A percentile compares a stretch with the other conserved stretches of the same genome.
These are phyloP conservation scores for Claviceps monticola DNA, from an alignment of 2,329 filamentous ascomycete species.

Conservation along the genomic window DNA sequence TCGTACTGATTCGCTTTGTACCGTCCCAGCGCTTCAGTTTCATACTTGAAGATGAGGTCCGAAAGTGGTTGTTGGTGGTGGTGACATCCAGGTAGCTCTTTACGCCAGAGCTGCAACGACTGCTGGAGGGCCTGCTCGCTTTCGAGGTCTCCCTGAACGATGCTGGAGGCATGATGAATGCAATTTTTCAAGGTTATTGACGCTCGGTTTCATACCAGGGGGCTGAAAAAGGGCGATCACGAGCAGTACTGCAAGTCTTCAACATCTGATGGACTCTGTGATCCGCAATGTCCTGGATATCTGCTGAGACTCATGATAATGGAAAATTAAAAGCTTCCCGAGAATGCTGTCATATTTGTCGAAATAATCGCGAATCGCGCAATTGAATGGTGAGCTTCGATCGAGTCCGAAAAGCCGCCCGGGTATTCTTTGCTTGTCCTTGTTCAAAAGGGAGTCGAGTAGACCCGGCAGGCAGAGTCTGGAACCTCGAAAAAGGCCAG, in stretches of 20 bases:
- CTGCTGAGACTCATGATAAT: background rate
- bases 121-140: background rate
- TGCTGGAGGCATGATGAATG: background rate
- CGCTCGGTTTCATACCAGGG: background rate
- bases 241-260: background rate
- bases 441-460: background rate
- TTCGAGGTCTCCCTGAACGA: background rate
- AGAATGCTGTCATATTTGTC: background rate
- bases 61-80: background rate
- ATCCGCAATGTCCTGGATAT: background rate
- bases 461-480: background rate
- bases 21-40: conserved; percentile 9
- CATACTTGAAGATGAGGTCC: background rate
- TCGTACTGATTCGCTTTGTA: background rate
- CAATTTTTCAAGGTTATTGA: background rate
- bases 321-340: background rate
- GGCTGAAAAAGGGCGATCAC: background rate
- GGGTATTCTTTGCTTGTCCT: background rate
- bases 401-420: background rate
- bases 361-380: background rate
- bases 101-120: background rate
- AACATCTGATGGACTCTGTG: background rate
- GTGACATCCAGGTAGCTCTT: conserved; percentile 1
- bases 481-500: background rate
- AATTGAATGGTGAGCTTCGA: background rate